These are phyloP conservation scores for Pleurotus citrinopileatus DNA, from an alignment of 768 basidiomycete genomes.

Conservation along the genomic window DNA sequence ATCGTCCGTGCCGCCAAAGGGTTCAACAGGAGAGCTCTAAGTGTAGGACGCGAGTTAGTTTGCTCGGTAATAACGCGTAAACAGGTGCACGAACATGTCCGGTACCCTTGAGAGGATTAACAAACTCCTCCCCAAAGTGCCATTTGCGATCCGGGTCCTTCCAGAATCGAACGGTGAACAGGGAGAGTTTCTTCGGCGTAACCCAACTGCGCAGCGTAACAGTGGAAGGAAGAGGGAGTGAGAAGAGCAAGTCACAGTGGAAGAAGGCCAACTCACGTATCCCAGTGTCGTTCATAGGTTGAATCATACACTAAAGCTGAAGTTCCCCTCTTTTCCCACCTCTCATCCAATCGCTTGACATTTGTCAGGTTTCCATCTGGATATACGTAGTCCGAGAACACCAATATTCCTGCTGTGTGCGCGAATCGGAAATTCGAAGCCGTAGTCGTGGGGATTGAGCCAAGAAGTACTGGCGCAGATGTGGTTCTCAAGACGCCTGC, in stretches of 20 bases:
- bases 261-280: constrained; percentile 21
- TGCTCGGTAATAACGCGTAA: neutral
- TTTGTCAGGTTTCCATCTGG: constrained; percentile 69
- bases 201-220: constrained; percentile 62
- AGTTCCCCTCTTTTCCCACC: constrained; percentile 70
- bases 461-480: constrained; percentile 47
- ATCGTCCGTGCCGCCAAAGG: constrained; percentile 83
- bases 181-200: constrained; percentile 63
- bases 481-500: constrained; percentile 28
- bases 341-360: constrained; percentile 67
- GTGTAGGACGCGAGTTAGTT: neutral
- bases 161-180: constrained; percentile 66
- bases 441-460: constrained; percentile 65
- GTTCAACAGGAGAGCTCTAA: constrained; percentile 75
- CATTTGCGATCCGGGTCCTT: constrained; percentile 49
- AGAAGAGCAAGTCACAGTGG: neutral
- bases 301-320: constrained; percentile 70
- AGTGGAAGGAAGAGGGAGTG: too few species aligned
- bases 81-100: constrained; percentile 50
- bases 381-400: constrained; percentile 86
- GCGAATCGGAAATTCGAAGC: constrained; percentile 72
- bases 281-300: constrained; percentile 77
- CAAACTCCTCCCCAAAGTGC: constrained; percentile 48
- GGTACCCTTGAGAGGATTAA: constrained; percentile 64
- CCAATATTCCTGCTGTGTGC: constrained; percentile 52